phyloP scores from a whole-genome alignment of 345 rosid species.

The Garcia nutans region DNA sequence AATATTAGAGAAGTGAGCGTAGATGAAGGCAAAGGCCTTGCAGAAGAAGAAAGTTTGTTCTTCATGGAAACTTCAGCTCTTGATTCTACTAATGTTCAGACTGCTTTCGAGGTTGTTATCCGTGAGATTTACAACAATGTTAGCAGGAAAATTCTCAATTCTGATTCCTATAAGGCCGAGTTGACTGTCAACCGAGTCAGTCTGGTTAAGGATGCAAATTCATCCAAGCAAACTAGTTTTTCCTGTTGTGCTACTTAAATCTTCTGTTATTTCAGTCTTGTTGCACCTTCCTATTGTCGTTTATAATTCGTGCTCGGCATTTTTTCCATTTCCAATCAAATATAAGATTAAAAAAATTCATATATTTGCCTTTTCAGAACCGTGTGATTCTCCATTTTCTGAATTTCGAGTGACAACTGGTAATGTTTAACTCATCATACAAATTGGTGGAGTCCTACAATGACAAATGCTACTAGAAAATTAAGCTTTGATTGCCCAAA shows the following conservation, averaged over 20 bases:
- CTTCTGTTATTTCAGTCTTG: conserved; percentile 5
- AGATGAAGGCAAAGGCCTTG: conserved; percentile 75
- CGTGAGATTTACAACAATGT: conserved; percentile 71
- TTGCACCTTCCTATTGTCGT: too few species aligned
- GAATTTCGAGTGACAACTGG: not conserved
- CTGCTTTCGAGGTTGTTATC: conserved; percentile 87
- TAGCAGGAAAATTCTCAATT: conserved; percentile 62
- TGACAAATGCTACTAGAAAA: too few species aligned
- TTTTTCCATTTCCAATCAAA: not conserved
- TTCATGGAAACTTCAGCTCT: conserved; percentile 97
- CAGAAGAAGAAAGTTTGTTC: conserved; percentile 76
- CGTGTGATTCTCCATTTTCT: not conserved
- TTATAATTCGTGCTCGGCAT: not conserved
- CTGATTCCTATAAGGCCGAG: conserved; percentile 77
- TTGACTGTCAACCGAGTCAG: conserved; percentile 63
- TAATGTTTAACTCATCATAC: too few species aligned
- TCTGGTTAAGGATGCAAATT: conserved; percentile 43
- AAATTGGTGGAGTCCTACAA: too few species aligned
- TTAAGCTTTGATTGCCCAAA: too few species aligned
- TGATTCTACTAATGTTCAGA: conserved; percentile 73
- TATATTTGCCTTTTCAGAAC: not conserved
- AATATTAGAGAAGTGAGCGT: conserved; percentile 65
- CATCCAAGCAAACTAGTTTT: conserved; percentile 26
- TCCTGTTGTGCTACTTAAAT: conserved; percentile 25
- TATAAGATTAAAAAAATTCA: not conserved